These are phyloP conservation scores for Amanita exitialis DNA, from an alignment of 768 basidiomycete genomes.

Conservation along the genomic window DNA sequence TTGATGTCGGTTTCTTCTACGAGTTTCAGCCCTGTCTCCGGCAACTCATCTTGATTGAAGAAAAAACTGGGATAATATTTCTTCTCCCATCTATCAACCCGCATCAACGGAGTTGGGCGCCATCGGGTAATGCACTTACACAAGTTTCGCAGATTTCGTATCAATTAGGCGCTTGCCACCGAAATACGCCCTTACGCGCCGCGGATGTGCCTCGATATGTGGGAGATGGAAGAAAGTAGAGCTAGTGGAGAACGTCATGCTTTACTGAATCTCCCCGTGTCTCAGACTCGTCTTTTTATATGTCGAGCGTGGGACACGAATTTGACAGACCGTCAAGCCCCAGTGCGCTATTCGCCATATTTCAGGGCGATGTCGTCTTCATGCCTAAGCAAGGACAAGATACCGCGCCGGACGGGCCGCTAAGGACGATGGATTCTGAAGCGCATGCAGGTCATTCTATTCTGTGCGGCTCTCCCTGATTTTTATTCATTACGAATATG, in stretches of 20 bases:
- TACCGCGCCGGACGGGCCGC: too few species aligned
- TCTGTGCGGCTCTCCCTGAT: too few species aligned
- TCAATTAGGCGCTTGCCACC: constrained; percentile 43
- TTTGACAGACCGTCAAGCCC: background rate
- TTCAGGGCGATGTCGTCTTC: background rate
- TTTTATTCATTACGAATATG: too few species aligned
- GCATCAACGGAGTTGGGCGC: background rate
- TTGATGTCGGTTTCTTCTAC: constrained; percentile 16
- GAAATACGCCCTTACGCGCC: constrained; percentile 45
- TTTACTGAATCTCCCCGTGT: background rate
- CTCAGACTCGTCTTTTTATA: background rate
- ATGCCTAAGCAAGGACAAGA: background rate
- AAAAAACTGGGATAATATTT: constrained; percentile 45
- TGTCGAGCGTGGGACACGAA: background rate
- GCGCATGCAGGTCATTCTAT: too few species aligned
- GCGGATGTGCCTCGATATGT: constrained; percentile 36
- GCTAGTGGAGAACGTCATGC: background rate
- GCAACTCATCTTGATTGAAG: constrained; percentile 35
- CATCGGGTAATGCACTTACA: constrained; percentile 27
- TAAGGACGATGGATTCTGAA: too few species aligned
- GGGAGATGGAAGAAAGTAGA: constrained; percentile 26
- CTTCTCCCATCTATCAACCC: constrained; percentile 37
- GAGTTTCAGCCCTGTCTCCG: constrained; percentile 28
- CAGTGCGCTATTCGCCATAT: too few species aligned
- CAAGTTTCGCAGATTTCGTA: constrained; percentile 44